Conservation (phyloP, 1,284 basidiomycete species). For the Cyathus pygmaeus region DNA sequence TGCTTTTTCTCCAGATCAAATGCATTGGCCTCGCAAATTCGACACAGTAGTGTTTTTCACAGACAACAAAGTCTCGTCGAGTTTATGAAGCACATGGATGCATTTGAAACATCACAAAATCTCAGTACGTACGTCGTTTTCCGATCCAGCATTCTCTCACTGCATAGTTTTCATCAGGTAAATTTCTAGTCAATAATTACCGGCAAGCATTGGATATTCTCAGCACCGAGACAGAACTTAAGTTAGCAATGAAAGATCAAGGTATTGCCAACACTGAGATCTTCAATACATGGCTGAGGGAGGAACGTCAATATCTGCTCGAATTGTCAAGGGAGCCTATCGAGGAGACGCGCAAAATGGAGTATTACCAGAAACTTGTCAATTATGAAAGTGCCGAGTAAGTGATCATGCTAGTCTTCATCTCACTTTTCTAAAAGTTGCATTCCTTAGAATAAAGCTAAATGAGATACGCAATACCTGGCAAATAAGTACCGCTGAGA, state of each 20-base stretch:
- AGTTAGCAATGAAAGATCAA: conserved; percentile 21
- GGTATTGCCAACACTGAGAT: conserved; percentile 7
- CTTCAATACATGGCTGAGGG: conserved; percentile 25
- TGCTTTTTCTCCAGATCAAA: conserved; percentile 43
- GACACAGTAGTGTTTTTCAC: conserved; percentile 34
- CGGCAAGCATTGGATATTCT: conserved; percentile 29
- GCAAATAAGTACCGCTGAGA: not conserved
- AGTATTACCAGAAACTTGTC: conserved; percentile 31
- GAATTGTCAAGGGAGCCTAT: conserved; percentile 24
- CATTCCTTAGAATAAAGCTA: not conserved
- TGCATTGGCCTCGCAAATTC: conserved; percentile 20
- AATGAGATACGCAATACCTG: conserved; percentile 1
- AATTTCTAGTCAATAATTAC: conserved; percentile 27
- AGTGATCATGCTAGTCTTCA: conserved; percentile 12
- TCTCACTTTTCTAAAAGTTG: too few relatives aligned
- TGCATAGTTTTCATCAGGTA: not conserved
- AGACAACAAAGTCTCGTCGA: conserved; percentile 28
- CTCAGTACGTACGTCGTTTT: conserved; percentile 17
- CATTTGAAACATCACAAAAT: conserved; percentile 24
- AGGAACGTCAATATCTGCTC: conserved; percentile 26
- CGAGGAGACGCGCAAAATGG: conserved; percentile 35
- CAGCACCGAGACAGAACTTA: conserved; percentile 11
- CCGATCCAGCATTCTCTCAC: not conserved
- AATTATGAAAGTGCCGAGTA: conserved; percentile 10
- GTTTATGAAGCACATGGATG: conserved; percentile 23